phyloP scores from a whole-genome alignment of 169 alveolate genomes.

The Plasmodium malariae region DNA sequence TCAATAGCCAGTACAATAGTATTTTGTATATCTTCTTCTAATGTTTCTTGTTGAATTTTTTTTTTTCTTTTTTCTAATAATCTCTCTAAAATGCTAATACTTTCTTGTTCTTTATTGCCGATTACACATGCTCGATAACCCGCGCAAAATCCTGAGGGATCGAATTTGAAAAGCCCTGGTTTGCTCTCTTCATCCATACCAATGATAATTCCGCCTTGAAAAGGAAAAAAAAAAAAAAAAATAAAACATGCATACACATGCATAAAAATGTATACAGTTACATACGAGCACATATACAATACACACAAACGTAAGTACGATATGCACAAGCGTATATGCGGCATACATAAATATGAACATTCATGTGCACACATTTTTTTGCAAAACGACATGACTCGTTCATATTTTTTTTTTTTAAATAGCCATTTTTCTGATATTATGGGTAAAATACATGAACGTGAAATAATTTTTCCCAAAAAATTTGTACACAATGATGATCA shows the following conservation, averaged over 20 bases:
- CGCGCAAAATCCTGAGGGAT: constrained; percentile 97
- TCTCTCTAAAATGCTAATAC: constrained; percentile 90
- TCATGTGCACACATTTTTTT: no score
- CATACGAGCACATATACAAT: no score
- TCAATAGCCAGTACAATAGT: constrained; percentile 83
- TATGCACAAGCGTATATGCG: no score
- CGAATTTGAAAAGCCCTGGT: constrained; percentile 94
- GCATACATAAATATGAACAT: no score
- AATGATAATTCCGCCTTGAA: constrained; percentile 91
- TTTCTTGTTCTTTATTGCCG: constrained; percentile 94
- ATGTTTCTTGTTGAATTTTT: constrained; percentile 78
- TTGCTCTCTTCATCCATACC: constrained; percentile 96
- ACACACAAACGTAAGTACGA: no score
- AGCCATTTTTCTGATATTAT: constrained; percentile 2
- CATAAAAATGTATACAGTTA: no score
- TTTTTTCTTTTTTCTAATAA: constrained; percentile 79
- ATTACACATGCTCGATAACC: constrained; percentile 95
- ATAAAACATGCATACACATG: background rate
- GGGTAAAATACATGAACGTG: constrained; percentile 19
- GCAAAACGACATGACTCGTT: constrained; percentile 22
- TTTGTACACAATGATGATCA: no score
- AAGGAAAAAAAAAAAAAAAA: background rate
- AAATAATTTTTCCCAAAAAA: constrained; percentile 6
- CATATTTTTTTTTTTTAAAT: constrained; percentile 22
- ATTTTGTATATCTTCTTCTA: constrained; percentile 82